Evolutionary conservation across 2,329 filamentous ascomycete genomes (phyloP), one percentile per base, ranked within the genome.

Genomic region (Arthrocladium fulminans): DNA sequence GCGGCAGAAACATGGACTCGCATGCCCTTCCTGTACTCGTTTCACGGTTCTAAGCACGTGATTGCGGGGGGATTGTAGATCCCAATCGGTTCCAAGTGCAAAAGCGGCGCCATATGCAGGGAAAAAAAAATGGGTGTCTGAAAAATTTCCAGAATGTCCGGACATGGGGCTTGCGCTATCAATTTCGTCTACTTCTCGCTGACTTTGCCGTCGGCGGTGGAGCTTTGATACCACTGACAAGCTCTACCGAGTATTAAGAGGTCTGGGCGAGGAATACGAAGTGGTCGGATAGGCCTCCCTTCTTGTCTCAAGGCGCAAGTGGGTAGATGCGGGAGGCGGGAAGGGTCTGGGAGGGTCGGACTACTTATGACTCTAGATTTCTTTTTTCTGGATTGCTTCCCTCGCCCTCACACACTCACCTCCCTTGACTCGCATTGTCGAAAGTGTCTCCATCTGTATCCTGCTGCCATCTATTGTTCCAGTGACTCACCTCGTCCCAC

Each of bases 261-360:
- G n/a, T n/a, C 27, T 7, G 13, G 27, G 27, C 27, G 34, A 38
- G 12, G 34, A 19, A 19, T n/a, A 30, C 8, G 8, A 30, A 9
- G 8, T 8, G n/a, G 8, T 9, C n/a, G 29, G n/a, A n/a, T n/a
- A 9, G 8, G 8, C n/a, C 29, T 30, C 29, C 29, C 8, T 30
- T 30, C 13, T 42, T 48, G 45, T 48, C 35, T 25, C 37, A 48
- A 48, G 45, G 45, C 45, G 45, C 38, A 48, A 15, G 35, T 27
- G 35, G 15, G 34, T 37, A 37, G 34, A 19, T 6, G 8, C 13
- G 17, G 17, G 8, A 37, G 34, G 17, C 8, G 34, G 34, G n/a
- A n/a, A 37, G 17, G 34, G 34, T 37, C 17, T 24, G 19, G 22
- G 8, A 15, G 35, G 7, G 35, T 15, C 15, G n/a, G n/a, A 22